A percentile compares a stretch with the other conserved stretches of the same genome.
phyloP scores from a whole-genome alignment of 1,284 basidiomycete genomes.

The Ustilago tritici region DNA sequence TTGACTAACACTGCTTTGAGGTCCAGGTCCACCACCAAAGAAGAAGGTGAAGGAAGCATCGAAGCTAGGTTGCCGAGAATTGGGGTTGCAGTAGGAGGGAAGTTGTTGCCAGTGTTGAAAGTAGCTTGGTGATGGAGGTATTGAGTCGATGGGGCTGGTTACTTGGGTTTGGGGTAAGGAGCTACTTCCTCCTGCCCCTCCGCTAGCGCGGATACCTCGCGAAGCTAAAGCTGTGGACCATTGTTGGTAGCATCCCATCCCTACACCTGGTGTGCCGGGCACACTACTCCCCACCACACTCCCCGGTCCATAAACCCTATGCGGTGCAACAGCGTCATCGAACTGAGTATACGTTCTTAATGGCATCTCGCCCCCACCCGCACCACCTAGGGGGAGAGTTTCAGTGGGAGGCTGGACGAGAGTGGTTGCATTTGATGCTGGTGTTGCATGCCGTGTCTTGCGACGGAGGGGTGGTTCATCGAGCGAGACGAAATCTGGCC shows the following conservation, averaged over 20 bases:
- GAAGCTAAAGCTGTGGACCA: slow-evolving; percentile 46
- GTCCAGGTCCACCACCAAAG: slow-evolving; percentile 36
- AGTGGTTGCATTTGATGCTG: slow-evolving; percentile 37
- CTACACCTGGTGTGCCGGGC: slow-evolving; percentile 18
- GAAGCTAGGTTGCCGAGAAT: slow-evolving; percentile 38
- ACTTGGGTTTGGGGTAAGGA: slow-evolving; percentile 30
- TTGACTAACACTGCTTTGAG: slow-evolving; percentile 46
- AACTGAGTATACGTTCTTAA: slow-evolving; percentile 51
- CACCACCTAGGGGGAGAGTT: slow-evolving; percentile 2
- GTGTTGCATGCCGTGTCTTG: slow-evolving; percentile 32
- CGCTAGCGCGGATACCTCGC: slow-evolving; percentile 37
- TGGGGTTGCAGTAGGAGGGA: slow-evolving; percentile 18
- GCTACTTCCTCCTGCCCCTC: slow-evolving; percentile 3
- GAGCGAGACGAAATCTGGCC: slow-evolving; percentile 79
- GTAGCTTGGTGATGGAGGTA: slow-evolving; percentile 47
- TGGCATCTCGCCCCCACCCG: slow-evolving; percentile 16
- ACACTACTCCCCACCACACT: slow-evolving; percentile 40
- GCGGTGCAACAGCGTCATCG: slow-evolving; percentile 38
- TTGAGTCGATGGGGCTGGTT: slow-evolving; percentile 37
- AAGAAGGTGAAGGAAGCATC: slow-evolving; percentile 36
- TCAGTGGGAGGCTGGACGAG: slow-evolving; percentile 27
- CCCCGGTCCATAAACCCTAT: slow-evolving; percentile 43
- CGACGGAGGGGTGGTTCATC: slow-evolving; percentile 41
- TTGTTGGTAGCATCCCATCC: slow-evolving; percentile 32
- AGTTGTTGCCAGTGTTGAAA: slow-evolving; percentile 49